Evolutionary conservation across 352 stramenopile genomes (phyloP).

Genomic region (Peronospora tabacina): DNA sequence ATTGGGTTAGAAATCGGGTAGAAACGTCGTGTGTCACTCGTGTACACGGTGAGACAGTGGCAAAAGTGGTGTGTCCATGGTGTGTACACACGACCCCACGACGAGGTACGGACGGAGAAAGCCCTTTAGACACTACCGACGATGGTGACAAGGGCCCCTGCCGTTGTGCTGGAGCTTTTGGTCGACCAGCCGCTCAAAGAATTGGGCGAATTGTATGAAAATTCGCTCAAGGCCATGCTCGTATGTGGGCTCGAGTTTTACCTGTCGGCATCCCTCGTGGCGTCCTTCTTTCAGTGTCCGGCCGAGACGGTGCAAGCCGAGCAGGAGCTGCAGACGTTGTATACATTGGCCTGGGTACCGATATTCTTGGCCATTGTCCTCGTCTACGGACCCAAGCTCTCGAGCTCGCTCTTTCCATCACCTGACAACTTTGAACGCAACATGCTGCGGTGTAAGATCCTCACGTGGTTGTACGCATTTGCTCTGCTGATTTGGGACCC

Average conservation of each 20-base stretch:
- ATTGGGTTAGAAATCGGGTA: too few species aligned
- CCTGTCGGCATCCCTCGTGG: constrained; percentile 57
- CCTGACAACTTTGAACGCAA: constrained; percentile 61
- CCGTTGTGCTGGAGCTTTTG: constrained; percentile 19
- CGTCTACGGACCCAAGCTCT: constrained; percentile 48
- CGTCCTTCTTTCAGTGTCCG: constrained; percentile 65
- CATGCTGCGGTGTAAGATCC: constrained; percentile 57
- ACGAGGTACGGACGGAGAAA: neutral
- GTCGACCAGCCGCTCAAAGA: constrained; percentile 34
- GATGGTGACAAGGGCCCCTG: constrained; percentile 6
- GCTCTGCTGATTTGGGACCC: constrained; percentile 57
- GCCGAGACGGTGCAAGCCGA: constrained; percentile 40
- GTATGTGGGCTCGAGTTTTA: constrained; percentile 59
- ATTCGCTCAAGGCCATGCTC: constrained; percentile 57
- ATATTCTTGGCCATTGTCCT: constrained; percentile 36
- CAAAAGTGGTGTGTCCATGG: neutral
- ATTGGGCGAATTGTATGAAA: constrained; percentile 36
- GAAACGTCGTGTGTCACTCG: too few species aligned
- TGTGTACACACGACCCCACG: too few species aligned
- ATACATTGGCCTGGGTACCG: constrained; percentile 54
- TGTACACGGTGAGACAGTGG: too few species aligned
- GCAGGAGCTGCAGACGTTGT: constrained; percentile 66
- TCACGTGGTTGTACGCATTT: constrained; percentile 57
- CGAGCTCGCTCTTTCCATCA: constrained; percentile 32
- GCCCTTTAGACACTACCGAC: neutral